Evolutionary conservation across 306 rosid genomes (phyloP), one percentile per base, ranked within the genome.

Genomic region (Lathyrus aphaca): DNA sequence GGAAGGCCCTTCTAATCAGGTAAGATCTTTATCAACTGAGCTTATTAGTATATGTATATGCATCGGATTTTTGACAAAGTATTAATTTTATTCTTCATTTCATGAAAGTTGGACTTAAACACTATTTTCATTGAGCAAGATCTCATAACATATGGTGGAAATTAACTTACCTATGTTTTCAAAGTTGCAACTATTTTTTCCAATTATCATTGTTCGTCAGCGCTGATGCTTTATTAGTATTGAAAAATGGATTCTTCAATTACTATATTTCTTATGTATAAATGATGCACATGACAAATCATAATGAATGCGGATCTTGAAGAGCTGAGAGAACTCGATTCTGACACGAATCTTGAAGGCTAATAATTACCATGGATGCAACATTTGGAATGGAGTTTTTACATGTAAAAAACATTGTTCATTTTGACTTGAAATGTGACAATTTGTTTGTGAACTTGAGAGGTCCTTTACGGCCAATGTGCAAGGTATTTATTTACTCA

Each of bases 301-400:
- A 92, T 92, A 80, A 86, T 69, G 82, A 87, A 92, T 67, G 89
- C 86, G 64, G 98, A 92, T 83, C 98, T 92, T 63, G 98, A 92
- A 82, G 96, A 92, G 85, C 82, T 89, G 79, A 82, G 74, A 72
- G 98, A 92, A 68, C 79, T 92, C 53, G 98, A 96, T 72, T 92
- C 98, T 44, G 95, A 96, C 77, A 89, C 95, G 86, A 72, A 79
- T 77, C 88, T 91, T 70, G 97, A 91, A 78, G 90, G 72, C 82
- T 91, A 71, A 85, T 91, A 61, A 91, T 91, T 80, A 94, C 97
- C 39, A 91, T 89, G 96, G 97, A 91, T 74, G 97, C 96, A 56
- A 93, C 97, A 46, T 89, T 91, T 79, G 97, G 97, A 73, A 91
- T 91, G 97, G 97, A 91, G 69, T 91, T 89, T 74, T 73, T 91